A percentile compares a stretch with the other conserved stretches of the same genome.
phyloP scores from a whole-genome alignment of 805 yeast species.

The Zygotorulaspora danielsina region DNA sequence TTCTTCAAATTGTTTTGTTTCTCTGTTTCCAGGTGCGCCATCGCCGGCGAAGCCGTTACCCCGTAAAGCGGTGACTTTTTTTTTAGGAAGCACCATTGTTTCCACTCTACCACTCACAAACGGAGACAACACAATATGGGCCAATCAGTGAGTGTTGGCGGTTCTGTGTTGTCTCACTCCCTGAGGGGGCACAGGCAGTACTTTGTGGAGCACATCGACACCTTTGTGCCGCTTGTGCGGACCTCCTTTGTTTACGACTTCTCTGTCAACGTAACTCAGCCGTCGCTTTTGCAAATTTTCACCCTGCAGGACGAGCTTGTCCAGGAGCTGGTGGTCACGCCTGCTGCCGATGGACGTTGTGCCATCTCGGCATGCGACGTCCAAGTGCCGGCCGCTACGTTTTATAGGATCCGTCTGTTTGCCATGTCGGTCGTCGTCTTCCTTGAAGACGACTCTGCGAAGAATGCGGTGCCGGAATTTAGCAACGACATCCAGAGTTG shows the following conservation, averaged over 20 bases:
- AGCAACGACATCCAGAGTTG: conserved; percentile 3
- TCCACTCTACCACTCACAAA: no score
- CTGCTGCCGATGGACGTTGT: background rate
- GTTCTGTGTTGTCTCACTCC: background rate
- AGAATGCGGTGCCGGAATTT: background rate
- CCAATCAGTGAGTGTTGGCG: conserved; percentile 9
- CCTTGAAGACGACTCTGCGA: background rate
- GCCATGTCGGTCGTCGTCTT: background rate
- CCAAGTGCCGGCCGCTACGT: background rate
- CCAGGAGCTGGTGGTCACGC: background rate
- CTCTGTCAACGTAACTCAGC: background rate
- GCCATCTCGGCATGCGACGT: background rate
- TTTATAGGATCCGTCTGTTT: background rate
- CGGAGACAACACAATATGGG: no score
- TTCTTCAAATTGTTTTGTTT: no score
- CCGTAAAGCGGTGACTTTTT: no score
- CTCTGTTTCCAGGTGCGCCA: no score
- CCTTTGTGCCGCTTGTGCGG: background rate
- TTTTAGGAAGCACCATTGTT: no score
- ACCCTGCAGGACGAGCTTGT: background rate
- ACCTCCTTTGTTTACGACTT: background rate
- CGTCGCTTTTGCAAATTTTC: background rate
- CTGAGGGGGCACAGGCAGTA: conserved; percentile 2
- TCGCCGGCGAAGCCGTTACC: no score
- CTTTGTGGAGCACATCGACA: conserved; percentile 6